Percentiles rank a stretch among this genome's conserved stretches.
phyloP scores from a whole-genome alignment of 208 protist species.

The Leishmania tarentolae region DNA sequence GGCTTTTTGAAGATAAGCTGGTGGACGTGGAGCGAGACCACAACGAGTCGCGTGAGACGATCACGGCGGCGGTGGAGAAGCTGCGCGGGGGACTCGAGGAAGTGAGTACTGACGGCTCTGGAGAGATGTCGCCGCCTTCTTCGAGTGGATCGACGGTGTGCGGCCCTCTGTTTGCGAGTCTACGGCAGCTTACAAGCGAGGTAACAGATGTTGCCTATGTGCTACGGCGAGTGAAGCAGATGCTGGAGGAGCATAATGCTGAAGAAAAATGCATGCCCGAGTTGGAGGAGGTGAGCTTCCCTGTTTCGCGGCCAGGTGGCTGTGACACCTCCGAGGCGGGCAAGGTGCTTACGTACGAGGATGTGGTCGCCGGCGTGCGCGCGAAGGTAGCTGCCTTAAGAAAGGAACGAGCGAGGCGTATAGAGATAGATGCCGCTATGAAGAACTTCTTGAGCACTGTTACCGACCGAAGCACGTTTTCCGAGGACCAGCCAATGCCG shows the following conservation, averaged over 20 bases:
- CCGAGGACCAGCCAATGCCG: neutral
- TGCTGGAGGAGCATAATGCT: constrained; percentile 26
- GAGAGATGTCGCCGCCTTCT: neutral
- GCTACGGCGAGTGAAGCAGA: constrained; percentile 15
- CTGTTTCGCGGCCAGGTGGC: neutral
- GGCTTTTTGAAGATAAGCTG: constrained; percentile 3
- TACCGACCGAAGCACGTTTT: neutral
- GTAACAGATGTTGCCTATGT: constrained; percentile 6
- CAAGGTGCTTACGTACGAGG: constrained; percentile 16
- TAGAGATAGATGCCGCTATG: constrained; percentile 1
- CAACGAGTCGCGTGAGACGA: constrained; percentile 5
- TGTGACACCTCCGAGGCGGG: neutral
- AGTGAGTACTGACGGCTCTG: neutral
- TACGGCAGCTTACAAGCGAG: constrained; percentile 17
- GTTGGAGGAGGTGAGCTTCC: constrained; percentile 9
- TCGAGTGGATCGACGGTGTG: constrained; percentile 17
- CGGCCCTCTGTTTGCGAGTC: constrained; percentile 14
- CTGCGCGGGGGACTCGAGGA: constrained; percentile 15
- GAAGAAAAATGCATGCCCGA: neutral
- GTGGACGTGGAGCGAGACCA: constrained; percentile 1
- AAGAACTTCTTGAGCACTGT: constrained; percentile 7
- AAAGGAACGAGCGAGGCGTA: constrained; percentile 15
- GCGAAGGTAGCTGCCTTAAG: constrained; percentile 26
- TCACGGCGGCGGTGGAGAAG: constrained; percentile 12
- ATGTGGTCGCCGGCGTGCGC: constrained; percentile 25